Conservation (phyloP, 768 basidiomycete species). For the Pisolithus tinctorius region DNA sequence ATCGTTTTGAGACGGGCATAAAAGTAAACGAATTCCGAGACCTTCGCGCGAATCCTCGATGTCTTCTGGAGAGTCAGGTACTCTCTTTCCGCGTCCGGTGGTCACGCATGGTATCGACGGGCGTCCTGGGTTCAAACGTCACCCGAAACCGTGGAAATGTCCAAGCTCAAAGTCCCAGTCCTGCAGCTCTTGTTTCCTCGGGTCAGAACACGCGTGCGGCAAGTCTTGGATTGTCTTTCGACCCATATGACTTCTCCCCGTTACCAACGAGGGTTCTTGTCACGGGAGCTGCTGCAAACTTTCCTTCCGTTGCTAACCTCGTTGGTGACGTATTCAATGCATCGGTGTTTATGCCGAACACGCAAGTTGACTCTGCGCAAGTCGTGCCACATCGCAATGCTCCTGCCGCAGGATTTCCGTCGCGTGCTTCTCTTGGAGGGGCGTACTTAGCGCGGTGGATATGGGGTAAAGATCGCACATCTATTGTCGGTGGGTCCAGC, state of each 20-base stretch:
- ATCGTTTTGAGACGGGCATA: slow-evolving; percentile 82
- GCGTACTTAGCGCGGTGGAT: slow-evolving; percentile 84
- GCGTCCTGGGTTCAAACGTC: slow-evolving; percentile 48
- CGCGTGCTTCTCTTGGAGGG: slow-evolving; percentile 62
- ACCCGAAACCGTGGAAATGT: slow-evolving; percentile 27
- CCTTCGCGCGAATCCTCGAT: slow-evolving; percentile 82
- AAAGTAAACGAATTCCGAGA: slow-evolving; percentile 87
- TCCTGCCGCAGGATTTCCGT: slow-evolving; percentile 62
- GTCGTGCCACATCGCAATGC: slow-evolving; percentile 64
- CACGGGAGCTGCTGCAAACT: slow-evolving; percentile 78
- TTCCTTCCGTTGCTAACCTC: slow-evolving; percentile 74
- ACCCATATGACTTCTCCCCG: slow-evolving; percentile 66
- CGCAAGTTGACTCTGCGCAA: slow-evolving; percentile 75
- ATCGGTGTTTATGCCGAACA: slow-evolving; percentile 65
- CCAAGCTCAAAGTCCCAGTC: slow-evolving; percentile 24
- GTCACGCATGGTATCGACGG: slow-evolving; percentile 65
- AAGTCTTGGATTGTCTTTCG: slow-evolving; percentile 63
- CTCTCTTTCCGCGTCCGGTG: slow-evolving; percentile 79
- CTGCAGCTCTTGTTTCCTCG: slow-evolving; percentile 6
- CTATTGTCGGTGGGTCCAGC: slow-evolving; percentile 23
- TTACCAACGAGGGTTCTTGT: slow-evolving; percentile 64
- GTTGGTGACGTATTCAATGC: slow-evolving; percentile 82
- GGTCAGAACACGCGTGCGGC: slow-evolving; percentile 18
- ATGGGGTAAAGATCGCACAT: slow-evolving; percentile 60
- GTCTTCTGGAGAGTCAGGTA: slow-evolving; percentile 76